phyloP scores from a whole-genome alignment of 495 filamentous ascomycete species.

The Penicillium odoratum region DNA sequence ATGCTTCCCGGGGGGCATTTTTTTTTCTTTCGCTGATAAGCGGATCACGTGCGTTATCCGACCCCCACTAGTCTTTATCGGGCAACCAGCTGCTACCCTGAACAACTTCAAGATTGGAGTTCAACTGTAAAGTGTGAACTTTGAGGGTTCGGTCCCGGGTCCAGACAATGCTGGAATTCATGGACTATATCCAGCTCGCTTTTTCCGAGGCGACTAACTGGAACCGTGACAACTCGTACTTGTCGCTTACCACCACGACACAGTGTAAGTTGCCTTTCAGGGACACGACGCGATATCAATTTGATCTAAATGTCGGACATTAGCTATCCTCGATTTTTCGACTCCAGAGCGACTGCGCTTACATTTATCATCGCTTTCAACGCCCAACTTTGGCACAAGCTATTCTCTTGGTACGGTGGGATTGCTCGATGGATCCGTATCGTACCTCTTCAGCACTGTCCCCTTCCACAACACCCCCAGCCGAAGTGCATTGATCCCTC shows the following conservation, averaged over 20 bases:
- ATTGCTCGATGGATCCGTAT: constrained; percentile 86
- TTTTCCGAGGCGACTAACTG: constrained; percentile 86
- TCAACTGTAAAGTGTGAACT: not conserved
- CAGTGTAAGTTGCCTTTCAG: constrained; percentile 54
- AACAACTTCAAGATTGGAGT: not conserved
- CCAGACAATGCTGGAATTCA: constrained; percentile 85
- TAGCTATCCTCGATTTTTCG: constrained; percentile 80
- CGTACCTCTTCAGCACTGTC: constrained; percentile 84
- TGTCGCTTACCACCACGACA: constrained; percentile 80
- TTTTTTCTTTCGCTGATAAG: constrained; percentile 47
- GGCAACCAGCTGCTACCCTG: constrained; percentile 35
- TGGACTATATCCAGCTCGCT: constrained; percentile 94
- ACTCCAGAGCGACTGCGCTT: constrained; percentile 79
- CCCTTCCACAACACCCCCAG: constrained; percentile 58
- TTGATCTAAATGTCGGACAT: not conserved
- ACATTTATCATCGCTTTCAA: constrained; percentile 80
- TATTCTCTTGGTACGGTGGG: constrained; percentile 84
- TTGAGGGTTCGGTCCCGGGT: not conserved
- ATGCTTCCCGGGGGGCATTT: constrained; percentile 21
- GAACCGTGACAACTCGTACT: constrained; percentile 93
- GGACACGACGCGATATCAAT: constrained; percentile 11
- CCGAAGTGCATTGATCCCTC: constrained; percentile 58
- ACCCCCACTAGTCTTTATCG: constrained; percentile 31
- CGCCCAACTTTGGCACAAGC: constrained; percentile 86
- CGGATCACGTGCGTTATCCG: constrained; percentile 46